These are phyloP conservation scores for Trichocladium uniseriatum DNA, from an alignment of 495 filamentous ascomycete genomes.

Conservation along the genomic window DNA sequence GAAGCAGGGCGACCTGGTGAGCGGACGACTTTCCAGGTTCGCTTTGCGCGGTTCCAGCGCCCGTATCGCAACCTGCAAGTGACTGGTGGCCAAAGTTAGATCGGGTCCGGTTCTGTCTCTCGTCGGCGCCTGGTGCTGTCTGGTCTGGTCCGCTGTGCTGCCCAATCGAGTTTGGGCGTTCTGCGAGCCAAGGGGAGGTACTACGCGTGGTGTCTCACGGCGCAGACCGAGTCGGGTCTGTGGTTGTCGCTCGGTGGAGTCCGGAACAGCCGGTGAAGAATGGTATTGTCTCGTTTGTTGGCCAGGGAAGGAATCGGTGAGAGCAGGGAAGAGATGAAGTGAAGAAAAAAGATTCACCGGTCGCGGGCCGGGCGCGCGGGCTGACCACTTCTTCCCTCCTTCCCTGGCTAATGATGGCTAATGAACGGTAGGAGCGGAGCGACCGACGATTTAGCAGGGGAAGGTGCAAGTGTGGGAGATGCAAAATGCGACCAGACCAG, in stretches of 20 bases:
- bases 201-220: slow-evolving; percentile 20
- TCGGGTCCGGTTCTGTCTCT: background rate
- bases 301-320: slow-evolving; percentile 26
- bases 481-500: slow-evolving; percentile 6
- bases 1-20: too few species aligned
- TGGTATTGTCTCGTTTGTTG: slow-evolving; percentile 18
- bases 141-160: slow-evolving; percentile 6
- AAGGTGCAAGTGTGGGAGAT: slow-evolving; percentile 3
- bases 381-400: slow-evolving; percentile 11
- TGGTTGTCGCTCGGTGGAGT: slow-evolving; percentile 21
- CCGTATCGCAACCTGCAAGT: too few species aligned
- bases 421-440: slow-evolving; percentile 8
- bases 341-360: slow-evolving; percentile 28
- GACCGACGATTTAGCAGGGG: too few species aligned
- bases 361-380: slow-evolving; percentile 22
- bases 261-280: slow-evolving; percentile 17
- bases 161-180: background rate
- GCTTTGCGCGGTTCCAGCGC: too few species aligned
- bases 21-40: too few species aligned
- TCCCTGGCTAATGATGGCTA: slow-evolving; percentile 6
- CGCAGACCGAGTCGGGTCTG: slow-evolving; percentile 9
- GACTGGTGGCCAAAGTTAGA: background rate
- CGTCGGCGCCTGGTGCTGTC: background rate
- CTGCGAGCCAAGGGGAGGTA: slow-evolving; percentile 3
- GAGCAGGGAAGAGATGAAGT: slow-evolving; percentile 20